Conservation (phyloP, 768 basidiomycete species). For the Russula brevipes region DNA sequence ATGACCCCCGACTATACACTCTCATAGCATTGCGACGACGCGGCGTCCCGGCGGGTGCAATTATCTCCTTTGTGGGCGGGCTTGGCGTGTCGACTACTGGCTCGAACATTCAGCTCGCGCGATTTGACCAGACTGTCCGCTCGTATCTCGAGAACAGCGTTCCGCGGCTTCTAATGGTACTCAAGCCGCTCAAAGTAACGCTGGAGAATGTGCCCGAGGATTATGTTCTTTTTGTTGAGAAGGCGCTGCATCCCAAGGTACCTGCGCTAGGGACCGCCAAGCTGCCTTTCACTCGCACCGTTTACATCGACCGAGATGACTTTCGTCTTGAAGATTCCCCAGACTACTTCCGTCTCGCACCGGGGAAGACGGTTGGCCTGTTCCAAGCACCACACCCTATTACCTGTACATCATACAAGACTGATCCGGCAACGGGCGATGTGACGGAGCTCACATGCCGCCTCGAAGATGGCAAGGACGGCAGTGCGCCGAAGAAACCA, state of each 20-base stretch:
- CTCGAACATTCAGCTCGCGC: constrained; percentile 77
- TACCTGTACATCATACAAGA: constrained; percentile 86
- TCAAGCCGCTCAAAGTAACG: constrained; percentile 83
- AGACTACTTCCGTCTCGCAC: constrained; percentile 96
- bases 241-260: constrained; percentile 91
- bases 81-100: constrained; percentile 89
- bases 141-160: constrained; percentile 85
- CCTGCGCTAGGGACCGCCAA: constrained; percentile 76
- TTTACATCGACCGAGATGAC: constrained; percentile 92
- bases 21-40: constrained; percentile 92
- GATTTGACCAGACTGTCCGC: constrained; percentile 87
- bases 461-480: constrained; percentile 58
- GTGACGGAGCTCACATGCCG: constrained; percentile 76
- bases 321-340: constrained; percentile 87
- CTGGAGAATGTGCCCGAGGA: constrained; percentile 90
- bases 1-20: constrained; percentile 95
- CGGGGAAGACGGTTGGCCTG: constrained; percentile 94
- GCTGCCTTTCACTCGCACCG: constrained; percentile 79
- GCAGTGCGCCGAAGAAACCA: constrained; percentile 59
- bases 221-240: constrained; percentile 76
- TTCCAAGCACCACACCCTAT: constrained; percentile 92
- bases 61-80: constrained; percentile 85
- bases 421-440: constrained; percentile 62
- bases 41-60: constrained; percentile 94
- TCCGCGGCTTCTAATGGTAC: constrained; percentile 86